Evolutionary conservation across 164 flowering plant genomes (phyloP), one percentile per base, ranked within the genome.

Genomic region (Brasenia schreberi): DNA sequence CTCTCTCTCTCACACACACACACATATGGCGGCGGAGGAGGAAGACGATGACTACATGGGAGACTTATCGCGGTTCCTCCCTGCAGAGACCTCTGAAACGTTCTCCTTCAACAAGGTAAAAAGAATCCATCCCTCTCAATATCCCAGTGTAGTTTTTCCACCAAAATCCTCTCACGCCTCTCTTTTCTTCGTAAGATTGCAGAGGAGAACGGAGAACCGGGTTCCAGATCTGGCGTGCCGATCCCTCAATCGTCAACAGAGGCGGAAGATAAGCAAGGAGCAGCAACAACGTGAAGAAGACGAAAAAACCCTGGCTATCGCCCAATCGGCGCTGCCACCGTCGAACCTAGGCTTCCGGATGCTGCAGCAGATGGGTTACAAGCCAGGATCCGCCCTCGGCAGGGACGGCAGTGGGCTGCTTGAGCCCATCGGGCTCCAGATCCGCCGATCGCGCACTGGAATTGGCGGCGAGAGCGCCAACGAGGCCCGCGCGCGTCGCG

Each of bases 41-140:
- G 81, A 80, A 56, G 87, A 86, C 10, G 96, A 86, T 14, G 97
- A 93, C 71, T 93, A 93, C 82, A 85, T 93, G 92, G 97, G 85
- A 0, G 92, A 93, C 77, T 85, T 93, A 70, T 83, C 96, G 64
- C 75, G 69, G n/a, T 90, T 93, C 65, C 81, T 93, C 58, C 86
- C 94, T 18, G 80, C 88, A 0, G 87, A 85, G 59, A 19, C 77
- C 42, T 61, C 82, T 43, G 49, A 62, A 33, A 77, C 81, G 60
- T 12, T 82, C 3, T 42, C 67, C 43, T 65, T 69, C 33, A 73
- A 75, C 68, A 82, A 76, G 85, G 87, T 79, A 14, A 62, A 9
- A 6, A 9, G 16, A 49, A 9, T 9, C 56, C 56, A 9, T 49
- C 56, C 4, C 12, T 14, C 16, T 9, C 12, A 49, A 49, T 14